Conservation (phyloP, 805 yeast genomes). For the Kluyveromyces lactis region DNA sequence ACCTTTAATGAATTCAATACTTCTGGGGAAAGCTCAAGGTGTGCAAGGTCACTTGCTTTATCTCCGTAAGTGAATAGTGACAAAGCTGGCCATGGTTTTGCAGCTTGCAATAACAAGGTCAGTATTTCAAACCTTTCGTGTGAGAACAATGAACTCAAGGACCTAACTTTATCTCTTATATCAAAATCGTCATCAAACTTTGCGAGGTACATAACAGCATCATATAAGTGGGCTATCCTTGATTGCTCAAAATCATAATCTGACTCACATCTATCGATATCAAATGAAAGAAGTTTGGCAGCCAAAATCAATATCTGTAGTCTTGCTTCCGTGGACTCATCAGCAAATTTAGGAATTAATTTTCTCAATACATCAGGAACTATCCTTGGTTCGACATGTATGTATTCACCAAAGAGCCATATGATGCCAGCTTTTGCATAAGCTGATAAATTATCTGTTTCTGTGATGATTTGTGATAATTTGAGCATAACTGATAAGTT, state of each 20-base stretch:
- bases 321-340: slow-evolving; percentile 52
- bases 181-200: slow-evolving; percentile 71
- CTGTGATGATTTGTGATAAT: slow-evolving; percentile 33
- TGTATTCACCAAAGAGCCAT: slow-evolving; percentile 87
- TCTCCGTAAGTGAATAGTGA: neutral
- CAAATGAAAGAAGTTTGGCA: slow-evolving; percentile 59
- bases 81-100: slow-evolving; percentile 52
- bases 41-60: slow-evolving; percentile 11
- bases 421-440: slow-evolving; percentile 74
- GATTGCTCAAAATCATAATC: slow-evolving; percentile 28
- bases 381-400: slow-evolving; percentile 36
- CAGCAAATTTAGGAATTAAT: slow-evolving; percentile 43
- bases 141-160: slow-evolving; percentile 53
- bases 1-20: slow-evolving; percentile 22
- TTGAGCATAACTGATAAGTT: slow-evolving; percentile 49
- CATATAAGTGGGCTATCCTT: slow-evolving; percentile 45
- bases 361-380: slow-evolving; percentile 72
- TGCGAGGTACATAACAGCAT: slow-evolving; percentile 51
- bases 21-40: slow-evolving; percentile 18
- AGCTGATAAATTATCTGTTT: slow-evolving; percentile 22
- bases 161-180: slow-evolving; percentile 77
- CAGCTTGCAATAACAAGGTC: slow-evolving; percentile 62
- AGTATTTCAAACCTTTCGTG: slow-evolving; percentile 52
- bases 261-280: slow-evolving; percentile 33
- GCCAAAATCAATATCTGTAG: slow-evolving; percentile 65